Base-by-base conservation (phyloP, 305 asterid species). In the Fraxinus xanthoxyloides region DNA sequence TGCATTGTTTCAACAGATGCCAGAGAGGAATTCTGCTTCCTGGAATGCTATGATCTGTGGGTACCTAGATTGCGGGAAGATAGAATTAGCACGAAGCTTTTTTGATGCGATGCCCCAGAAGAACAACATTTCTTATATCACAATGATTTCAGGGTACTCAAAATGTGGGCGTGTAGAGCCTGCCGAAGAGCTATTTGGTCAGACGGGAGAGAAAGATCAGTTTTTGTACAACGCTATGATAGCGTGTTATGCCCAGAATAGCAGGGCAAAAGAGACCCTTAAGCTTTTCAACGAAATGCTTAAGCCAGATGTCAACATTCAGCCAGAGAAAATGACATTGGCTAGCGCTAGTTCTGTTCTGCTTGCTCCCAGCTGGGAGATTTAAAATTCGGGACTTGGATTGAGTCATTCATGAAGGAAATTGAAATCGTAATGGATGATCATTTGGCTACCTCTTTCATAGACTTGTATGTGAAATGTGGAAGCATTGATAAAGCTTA, bases 291-390 rank as follows among this genome's bases (percentile, higher is more conserved):
- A 92, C 17, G 96, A 87, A 36, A 92, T 95, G 97, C 81, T 90
- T 85, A 87, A 69, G 74, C 89, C 85, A 0, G 84, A 82, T 54
- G 79, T 80, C 10, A 79, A 61, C 1, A 67, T 88, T 10, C 92
- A 80, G 72, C 97, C 99, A 0, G 98, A 95, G 79, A 85, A 88
- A 84, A 90, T 88, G 93, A 92, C 99, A 1, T 84, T 94, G 65
- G 87, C 90, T 23, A 91, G 96, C 83, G 94, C 88, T 73, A 78
- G n/a, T n/a, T n/a, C n/a, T n/a, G 94, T 36, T 95, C 98, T 0
- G 96, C 98, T 74, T 92, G 97, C 85, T 87, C 99, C 56, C 96
- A 93, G 32, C 85, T 95, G 26, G 99, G 98, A 85, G 97, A 95
- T 85, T 76, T 88, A 30, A 83, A 88, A 36, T 70, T 38, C 0